phyloP scores from a whole-genome alignment of 106 monocot species.

The Dendrobium catenatum region DNA sequence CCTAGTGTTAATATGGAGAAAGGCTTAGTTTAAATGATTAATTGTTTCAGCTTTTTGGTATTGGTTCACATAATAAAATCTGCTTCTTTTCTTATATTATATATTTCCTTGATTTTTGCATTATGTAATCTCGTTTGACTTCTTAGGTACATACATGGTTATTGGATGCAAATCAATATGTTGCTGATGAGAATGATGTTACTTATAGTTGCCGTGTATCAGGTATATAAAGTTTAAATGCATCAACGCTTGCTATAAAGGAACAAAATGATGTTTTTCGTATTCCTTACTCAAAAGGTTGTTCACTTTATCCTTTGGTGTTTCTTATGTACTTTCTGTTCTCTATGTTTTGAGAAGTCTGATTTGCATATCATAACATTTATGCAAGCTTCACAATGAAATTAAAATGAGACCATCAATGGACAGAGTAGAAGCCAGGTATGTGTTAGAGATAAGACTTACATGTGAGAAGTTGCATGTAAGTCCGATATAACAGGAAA shows the following conservation, averaged over 20 bases:
- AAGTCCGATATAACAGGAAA: neutral
- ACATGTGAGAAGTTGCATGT: neutral
- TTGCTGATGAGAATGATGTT: conserved; percentile 89
- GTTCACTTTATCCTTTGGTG: conserved; percentile 1
- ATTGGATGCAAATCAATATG: conserved; percentile 81
- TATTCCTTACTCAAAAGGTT: neutral
- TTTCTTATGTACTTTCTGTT: neutral
- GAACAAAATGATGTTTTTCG: neutral
- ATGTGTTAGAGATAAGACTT: neutral
- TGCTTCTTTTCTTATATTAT: neutral
- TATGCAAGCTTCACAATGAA: neutral
- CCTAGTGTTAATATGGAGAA: neutral
- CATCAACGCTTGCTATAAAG: neutral
- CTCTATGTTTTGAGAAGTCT: neutral
- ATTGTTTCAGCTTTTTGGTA: neutral
- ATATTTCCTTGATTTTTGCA: neutral
- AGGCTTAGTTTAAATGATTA: neutral
- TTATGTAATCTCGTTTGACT: neutral
- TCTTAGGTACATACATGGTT: conserved; percentile 70
- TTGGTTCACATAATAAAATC: neutral
- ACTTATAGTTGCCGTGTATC: conserved; percentile 97
- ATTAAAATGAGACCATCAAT: neutral
- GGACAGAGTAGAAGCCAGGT: neutral
- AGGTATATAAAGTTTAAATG: conserved; percentile 30
- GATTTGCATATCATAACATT: neutral